These are phyloP conservation scores for Claviceps sp. DNA, from an alignment of 2,329 filamentous ascomycete genomes.

Conservation along the genomic window DNA sequence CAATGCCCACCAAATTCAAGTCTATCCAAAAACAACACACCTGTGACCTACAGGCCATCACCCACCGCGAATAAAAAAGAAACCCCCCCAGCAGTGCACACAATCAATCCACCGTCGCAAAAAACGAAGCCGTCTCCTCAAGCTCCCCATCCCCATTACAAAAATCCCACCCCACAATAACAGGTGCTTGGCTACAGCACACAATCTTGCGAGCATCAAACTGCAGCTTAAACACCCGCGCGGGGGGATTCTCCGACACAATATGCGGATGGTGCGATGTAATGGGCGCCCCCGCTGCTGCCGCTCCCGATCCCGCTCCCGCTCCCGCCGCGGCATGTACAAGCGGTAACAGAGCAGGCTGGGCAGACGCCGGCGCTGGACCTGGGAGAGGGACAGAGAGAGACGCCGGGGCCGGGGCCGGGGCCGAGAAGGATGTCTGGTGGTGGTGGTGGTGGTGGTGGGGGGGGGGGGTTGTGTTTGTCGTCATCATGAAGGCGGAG, in stretches of 20 bases:
- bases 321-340: background rate
- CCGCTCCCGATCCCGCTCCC: too few species aligned
- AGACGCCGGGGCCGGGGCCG: conserved; percentile 3
- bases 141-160: conserved; percentile 74
- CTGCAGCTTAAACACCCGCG: conserved; percentile 86
- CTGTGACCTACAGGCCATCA: too few species aligned
- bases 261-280: conserved; percentile 31
- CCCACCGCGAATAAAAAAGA: too few species aligned
- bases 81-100: background rate
- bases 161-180: conserved; percentile 97
- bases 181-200: conserved; percentile 81
- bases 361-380: conserved; percentile 7
- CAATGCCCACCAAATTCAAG: too few species aligned
- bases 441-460: background rate
- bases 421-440: background rate
- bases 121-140: conserved; percentile 65
- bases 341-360: conserved; percentile 9
- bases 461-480: background rate
- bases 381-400: background rate
- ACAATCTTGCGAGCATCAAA: conserved; percentile 90
- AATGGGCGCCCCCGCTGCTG: background rate
- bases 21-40: too few species aligned
- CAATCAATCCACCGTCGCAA: conserved; percentile 41
- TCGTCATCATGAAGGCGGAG: too few species aligned
- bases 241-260: conserved; percentile 31